Base-by-base conservation (phyloP, 2,329 filamentous ascomycete genomes). In the Pyrenochaeta sp. region DNA sequence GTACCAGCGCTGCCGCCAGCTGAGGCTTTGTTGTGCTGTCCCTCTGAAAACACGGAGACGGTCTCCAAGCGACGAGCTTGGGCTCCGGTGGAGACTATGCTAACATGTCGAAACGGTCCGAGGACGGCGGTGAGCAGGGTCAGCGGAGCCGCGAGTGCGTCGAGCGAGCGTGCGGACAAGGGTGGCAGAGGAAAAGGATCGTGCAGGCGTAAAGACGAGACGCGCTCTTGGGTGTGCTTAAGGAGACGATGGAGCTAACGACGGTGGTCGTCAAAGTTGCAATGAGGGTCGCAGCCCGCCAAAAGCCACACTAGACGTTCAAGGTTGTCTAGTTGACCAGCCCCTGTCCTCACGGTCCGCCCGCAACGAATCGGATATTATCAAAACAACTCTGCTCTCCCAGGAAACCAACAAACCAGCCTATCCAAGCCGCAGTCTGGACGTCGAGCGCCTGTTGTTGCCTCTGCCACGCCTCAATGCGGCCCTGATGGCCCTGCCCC, bases 1-100 rank as follows among this genome's bases (percentile, higher is more conserved):
- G 45, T 32, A 44, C 54, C 36, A 40, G 45, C 48, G 44, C 50
- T 51, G 43, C 44, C 14, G 29, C 36, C 36, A 36, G 29, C 46
- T 30, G 45, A 36, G 23, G 21, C 36, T 33, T 49, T 14, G 30
- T 37, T 46, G 39, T 40, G 27, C 18, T 40, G 43, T 46, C 20
- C 20, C 21, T 45, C 45, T 36, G 27, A 54, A 36, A 47, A 43
- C 51, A 56, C 59, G 47, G 52, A 51, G 48, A 51, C 41, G 35
- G 56, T 58, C 60, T 66, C 64, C 65, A 68, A 68, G 65, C 65
- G 56, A 54, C 60, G 58, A 63, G 66, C 66, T 64, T 67, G 66
- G 66, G 59, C 55, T 55, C 58, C 55, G 44, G 49, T 45, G 49
- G 51, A 56, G 52, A 61, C 64, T 68, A 68, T 68, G 66, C 63